Percentiles rank a stretch among this genome's conserved stretches.
Conservation (phyloP, 2,329 filamentous ascomycete genomes). For the Aureobasidium sp. region DNA sequence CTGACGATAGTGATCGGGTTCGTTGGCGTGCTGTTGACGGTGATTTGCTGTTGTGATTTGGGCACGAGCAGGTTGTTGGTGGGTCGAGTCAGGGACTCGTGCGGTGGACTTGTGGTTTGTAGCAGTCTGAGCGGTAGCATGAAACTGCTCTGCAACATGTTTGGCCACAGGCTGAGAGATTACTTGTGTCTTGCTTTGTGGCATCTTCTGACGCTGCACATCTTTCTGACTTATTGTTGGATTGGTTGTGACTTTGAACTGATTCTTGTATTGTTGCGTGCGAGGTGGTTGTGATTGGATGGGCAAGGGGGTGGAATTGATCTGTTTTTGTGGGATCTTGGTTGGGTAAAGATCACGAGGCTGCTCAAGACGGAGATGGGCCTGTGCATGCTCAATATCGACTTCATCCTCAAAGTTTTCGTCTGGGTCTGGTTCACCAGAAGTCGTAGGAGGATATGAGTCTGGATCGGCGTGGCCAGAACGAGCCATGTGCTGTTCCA, state of each 20-base stretch:
- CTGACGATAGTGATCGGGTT: background rate
- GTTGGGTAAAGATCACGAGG: background rate
- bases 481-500: background rate
- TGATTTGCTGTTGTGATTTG: background rate
- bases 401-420: background rate
- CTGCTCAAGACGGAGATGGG: background rate
- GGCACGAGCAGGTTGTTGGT: background rate
- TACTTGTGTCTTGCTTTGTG: background rate
- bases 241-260: background rate
- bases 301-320: background rate
- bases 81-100: background rate
- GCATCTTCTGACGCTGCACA: background rate
- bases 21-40: background rate
- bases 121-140: background rate
- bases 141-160: background rate
- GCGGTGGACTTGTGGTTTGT: background rate
- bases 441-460: slow-evolving; percentile 31
- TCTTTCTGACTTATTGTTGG: background rate
- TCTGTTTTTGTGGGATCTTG: background rate
- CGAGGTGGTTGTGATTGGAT: background rate
- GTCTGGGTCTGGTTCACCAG: slow-evolving; percentile 17
- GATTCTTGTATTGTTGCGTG: background rate
- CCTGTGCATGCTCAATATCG: background rate
- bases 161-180: background rate
- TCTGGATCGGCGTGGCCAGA: background rate